Evolutionary conservation across 768 basidiomycete genomes (phyloP), one percentile per base, ranked within the genome.

Genomic region (Mycena kentingensis): DNA sequence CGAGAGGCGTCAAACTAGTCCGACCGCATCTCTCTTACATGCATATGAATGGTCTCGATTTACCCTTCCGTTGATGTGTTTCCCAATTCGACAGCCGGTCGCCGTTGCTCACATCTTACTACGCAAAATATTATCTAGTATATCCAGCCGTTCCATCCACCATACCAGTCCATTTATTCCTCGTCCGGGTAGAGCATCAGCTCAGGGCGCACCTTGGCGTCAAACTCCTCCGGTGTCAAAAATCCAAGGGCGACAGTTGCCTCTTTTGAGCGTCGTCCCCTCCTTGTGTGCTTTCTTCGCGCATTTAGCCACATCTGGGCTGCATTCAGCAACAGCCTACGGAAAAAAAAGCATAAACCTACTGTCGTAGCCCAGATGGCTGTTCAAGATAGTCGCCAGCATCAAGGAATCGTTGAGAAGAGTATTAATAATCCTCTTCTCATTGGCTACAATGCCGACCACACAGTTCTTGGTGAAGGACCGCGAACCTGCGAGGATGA

Each of bases 201-300:
- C 73, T 96, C 93, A 32, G 91, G 92, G 51, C 90, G 83, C 55
- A 94, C 97, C 76, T 93, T 93, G 68, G 82, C 77, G 71, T 98
- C 95, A 71, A 98, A 99, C 69, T 95, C 93, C 67, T 96, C 92
- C 0, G 84, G 76, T 1, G 88, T 88, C 63, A 98, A 69, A 70
- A 90, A 86, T 43, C 92, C 93, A 29, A 98, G 81, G 18, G 84
- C 71, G 39, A 98, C 87, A 11, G 94, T 93, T 35, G 97, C 93
- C 73, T 93, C 89, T 77, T 96, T 98, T 19, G 70, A 98, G 67
- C 54, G 97, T 98, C 43, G 87, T 90, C 24, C 97, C 97, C 73
- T 99, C 94, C 70, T 89, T 93, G 79, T 98, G 97, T n/a, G 97
- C 97, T 71, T 98, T 98, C 82, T 99, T 99, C 25, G 97, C 97